A percentile compares a stretch with the other conserved stretches of the same genome.
These are phyloP conservation scores for Ophiocordyceps unilateralis DNA, from an alignment of 2,329 filamentous ascomycete species.

Conservation along the genomic window DNA sequence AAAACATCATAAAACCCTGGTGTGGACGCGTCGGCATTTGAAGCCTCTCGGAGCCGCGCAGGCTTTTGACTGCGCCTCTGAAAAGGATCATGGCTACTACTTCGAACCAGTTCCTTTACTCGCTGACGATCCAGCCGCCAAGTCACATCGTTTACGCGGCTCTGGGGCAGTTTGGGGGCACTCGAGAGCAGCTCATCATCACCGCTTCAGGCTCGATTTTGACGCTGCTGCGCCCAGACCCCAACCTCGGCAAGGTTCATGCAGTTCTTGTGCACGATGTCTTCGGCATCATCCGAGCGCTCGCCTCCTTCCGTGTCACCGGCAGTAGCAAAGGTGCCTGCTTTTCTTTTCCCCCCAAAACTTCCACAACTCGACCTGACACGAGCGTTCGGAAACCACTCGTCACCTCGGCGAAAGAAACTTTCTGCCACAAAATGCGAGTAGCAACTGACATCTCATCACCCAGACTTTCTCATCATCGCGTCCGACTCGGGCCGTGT, in stretches of 20 bases:
- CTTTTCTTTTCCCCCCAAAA: constrained; percentile 34
- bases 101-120: constrained; percentile 97
- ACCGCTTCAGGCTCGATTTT: constrained; percentile 83
- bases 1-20: no score
- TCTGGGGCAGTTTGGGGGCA: constrained; percentile 87
- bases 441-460: constrained; percentile 9
- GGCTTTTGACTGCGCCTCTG: constrained; percentile 31
- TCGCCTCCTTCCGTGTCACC: constrained; percentile 79
- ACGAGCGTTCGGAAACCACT: no score
- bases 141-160: constrained; percentile 82
- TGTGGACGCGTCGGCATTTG: background rate
- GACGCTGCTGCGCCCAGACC: constrained; percentile 72
- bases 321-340: constrained; percentile 89
- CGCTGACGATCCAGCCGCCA: constrained; percentile 83
- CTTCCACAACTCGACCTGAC: constrained; percentile 74
- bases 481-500: constrained; percentile 92
- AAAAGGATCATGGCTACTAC: constrained; percentile 73
- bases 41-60: constrained; percentile 19
- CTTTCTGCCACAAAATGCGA: no score
- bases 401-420: no score
- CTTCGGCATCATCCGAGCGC: constrained; percentile 83
- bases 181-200: constrained; percentile 94
- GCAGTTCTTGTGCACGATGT: constrained; percentile 82
- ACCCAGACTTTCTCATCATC: constrained; percentile 82
- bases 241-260: constrained; percentile 68